Evolutionary conservation across 352 stramenopile genomes (phyloP).

Genomic region (Saprolegnia diclina): DNA sequence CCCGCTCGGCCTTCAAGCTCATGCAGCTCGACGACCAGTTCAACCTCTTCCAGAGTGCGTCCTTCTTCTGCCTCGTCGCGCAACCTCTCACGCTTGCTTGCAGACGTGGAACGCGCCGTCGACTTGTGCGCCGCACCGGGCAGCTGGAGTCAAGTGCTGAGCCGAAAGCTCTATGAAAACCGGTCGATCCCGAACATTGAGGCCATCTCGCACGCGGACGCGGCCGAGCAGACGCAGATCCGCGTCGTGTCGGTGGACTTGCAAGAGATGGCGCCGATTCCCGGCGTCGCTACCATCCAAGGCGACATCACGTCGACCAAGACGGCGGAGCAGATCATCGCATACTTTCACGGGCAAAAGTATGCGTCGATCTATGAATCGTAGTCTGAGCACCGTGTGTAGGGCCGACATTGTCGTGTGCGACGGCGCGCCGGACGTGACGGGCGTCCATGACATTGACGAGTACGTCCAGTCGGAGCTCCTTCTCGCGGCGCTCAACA

Average conservation of each 20-base stretch:
- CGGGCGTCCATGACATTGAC: slow-evolving; percentile 98
- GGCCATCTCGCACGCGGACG: slow-evolving; percentile 29
- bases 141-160: slow-evolving; percentile 97
- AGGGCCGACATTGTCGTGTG: slow-evolving; percentile 96
- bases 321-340: slow-evolving; percentile 95
- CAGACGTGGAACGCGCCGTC: slow-evolving; percentile 88
- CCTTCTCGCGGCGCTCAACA: slow-evolving; percentile 95
- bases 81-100: neutral
- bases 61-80: neutral
- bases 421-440: slow-evolving; percentile 99
- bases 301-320: slow-evolving; percentile 94
- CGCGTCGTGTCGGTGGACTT: slow-evolving; percentile 97
- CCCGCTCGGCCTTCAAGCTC: slow-evolving; percentile 98
- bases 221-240: slow-evolving; percentile 33
- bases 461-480: slow-evolving; percentile 97
- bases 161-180: slow-evolving; percentile 75
- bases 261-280: slow-evolving; percentile 98
- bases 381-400: neutral
- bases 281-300: slow-evolving; percentile 93
- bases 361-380: neutral
- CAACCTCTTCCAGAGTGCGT: slow-evolving; percentile 28
- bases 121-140: slow-evolving; percentile 98
- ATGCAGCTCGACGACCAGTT: slow-evolving; percentile 99
- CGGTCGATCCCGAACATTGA: slow-evolving; percentile 29
- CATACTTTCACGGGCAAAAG: slow-evolving; percentile 88